These are phyloP conservation scores for Nematodospora valgi DNA, from an alignment of 805 yeast species.

Conservation along the genomic window DNA sequence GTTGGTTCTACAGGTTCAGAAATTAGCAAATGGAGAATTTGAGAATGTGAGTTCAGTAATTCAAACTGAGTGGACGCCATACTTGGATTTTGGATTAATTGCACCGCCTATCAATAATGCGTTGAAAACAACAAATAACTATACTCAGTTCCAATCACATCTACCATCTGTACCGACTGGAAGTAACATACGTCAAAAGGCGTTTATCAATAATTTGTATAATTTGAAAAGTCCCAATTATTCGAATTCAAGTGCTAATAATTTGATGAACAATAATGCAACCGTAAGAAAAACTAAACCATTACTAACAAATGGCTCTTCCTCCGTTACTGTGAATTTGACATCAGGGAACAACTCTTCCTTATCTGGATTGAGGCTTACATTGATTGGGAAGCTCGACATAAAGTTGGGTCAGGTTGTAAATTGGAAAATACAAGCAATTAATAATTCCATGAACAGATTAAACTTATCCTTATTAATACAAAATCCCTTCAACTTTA, in stretches of 20 bases:
- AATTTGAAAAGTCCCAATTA: conserved; percentile 16
- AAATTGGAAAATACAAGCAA: conserved; percentile 62
- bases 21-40: conserved; percentile 7
- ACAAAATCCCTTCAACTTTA: conserved; percentile 24
- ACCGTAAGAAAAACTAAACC: conserved; percentile 4
- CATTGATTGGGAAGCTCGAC: conserved; percentile 60
- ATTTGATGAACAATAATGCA: background rate
- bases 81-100: conserved; percentile 31
- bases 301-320: conserved; percentile 1
- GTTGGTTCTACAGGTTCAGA: conserved; percentile 24
- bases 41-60: conserved; percentile 25
- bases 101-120: conserved; percentile 40
- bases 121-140: conserved; percentile 24
- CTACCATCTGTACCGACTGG: too few relatives aligned
- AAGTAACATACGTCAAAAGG: conserved; percentile 17
- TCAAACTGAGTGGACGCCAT: conserved; percentile 38
- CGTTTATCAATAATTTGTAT: conserved; percentile 18
- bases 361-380: conserved; percentile 37
- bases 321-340: conserved; percentile 32
- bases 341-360: conserved; percentile 24
- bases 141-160: conserved; percentile 19
- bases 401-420: conserved; percentile 58
- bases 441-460: conserved; percentile 53
- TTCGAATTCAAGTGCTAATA: conserved; percentile 1
- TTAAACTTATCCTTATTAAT: conserved; percentile 50